Base-by-base conservation (phyloP, 306 rosid genomes). In the Datisca glomerata region DNA sequence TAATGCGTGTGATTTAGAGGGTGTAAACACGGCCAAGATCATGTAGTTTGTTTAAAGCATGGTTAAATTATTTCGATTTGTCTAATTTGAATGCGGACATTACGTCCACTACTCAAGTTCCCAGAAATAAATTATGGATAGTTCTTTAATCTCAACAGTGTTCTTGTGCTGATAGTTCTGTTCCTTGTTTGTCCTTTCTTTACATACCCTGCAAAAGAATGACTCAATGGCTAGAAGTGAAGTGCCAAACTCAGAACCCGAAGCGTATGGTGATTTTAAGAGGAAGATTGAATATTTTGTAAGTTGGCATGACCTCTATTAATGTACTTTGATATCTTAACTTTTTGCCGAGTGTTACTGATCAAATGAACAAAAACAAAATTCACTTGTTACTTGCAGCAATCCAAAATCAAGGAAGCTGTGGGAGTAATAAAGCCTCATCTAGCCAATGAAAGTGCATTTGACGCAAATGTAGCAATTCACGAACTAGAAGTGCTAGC, bases 231-330 rank as follows among this genome's bases (percentile, higher is more conserved):
- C 62, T n/a, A 39, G 61, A 23, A 21, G 57, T 18, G 34, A 15
- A 41, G 71, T 50, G 21, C 53, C n/a, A 22, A 24, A 50, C 27
- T 19, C 66, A 8, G 60, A 36, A 39, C 42, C 35, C 12, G 70
- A 24, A 16, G 70, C 33, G 5, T 57, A 60, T 43, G 81, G 42
- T 47, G 87, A 69, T 12, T 69, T 85, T 23, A 68, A 24, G 70
- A 65, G 75, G 78, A 80, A 77, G 51, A 75, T 80, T 15, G 89
- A 77, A 40, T 69, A 55, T 53, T 67, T 85, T 46, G 93, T 85
- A 63, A 85, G 96, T 71, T 32, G 44, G 51, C 9, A 8, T 8
- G 40, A 23, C 11, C 7, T 21, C 43, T 22, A 35, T 53, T 34
- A 23, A 34, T 47, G 13, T 37, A 21, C n/a, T n/a, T n/a, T n/a